Evolutionary conservation across 78 protist species (phyloP), one percentile per base, ranked within the genome.

Genomic region (Polysphondylium violaceum): DNA sequence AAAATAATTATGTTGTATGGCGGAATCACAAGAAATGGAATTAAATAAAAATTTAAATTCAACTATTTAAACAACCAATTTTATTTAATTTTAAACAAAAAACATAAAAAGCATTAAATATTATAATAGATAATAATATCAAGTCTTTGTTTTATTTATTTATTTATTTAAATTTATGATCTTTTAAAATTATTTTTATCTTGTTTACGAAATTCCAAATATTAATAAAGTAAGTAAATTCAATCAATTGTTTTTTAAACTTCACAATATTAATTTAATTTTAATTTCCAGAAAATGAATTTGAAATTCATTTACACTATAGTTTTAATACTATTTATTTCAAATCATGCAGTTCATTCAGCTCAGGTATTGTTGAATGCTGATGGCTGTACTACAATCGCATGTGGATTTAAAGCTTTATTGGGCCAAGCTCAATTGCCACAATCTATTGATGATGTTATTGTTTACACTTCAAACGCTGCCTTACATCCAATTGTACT

Each of bases 401-500:
- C 51, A 50, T 72, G 78, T 72, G 29, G 38, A 8, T 72, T 72
- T 35, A 43, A 33, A 14, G 29, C 14, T 6, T 50, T 72, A 72
- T 72, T 72, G 44, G n/a, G n/a, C n/a, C 5, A 3, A 27, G 12
- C 43, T 14, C 25, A 16, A 19, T 12, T 35, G 19, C 68, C 68
- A 58, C 19, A 38, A 38, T 58, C 31, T n/a, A 31, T 23, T 3
- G 89, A 79, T 55, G 89, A 79, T 53, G 76, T 79, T 21, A 36
- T 79, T 36, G 53, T 79, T 8, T 65, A 67, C 23, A 35, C 89
- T 0, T 44, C 65, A 19, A 79, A 43, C 41, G 36, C 78, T 9
- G 19, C 55, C 0, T 23, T 36, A 19, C 67, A 55, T 1, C 31
- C 61, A 51, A 23, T 55, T 3, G 25, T 79, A 2, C 25, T 47